Evolutionary conservation across 176 grass and related monocot species (phyloP), one percentile per base, ranked within the genome.

Genomic region (Triticum turgidum): DNA sequence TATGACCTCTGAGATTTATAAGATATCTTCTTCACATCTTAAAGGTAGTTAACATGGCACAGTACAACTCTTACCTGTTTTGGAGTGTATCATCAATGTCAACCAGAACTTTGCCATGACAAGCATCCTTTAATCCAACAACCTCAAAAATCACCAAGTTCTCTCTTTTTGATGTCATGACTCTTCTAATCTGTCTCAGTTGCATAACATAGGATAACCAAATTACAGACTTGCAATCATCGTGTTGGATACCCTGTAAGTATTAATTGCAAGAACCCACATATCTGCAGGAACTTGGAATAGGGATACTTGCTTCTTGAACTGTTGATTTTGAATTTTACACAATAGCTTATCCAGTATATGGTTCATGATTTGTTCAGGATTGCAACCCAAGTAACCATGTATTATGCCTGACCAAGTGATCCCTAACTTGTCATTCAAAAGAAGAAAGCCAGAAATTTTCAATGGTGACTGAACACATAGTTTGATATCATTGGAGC

Each of bases 31-130:
- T 11, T 86, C 29, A 69, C 78, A 82, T 86, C 6, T 89, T 61
- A 15, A 76, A 76, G 30, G 42, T 61, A 82, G 6, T 77, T 45
- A 78, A 30, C n/a, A 69, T 61, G 30, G 11, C 15, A 17, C 15
- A 65, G 30, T 18, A 71, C 38, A 82, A 86, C 68, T 70, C 4
- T 82, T 83, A 86, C 84, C 84, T 72, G 13, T 81, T 82, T 73
- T 69, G 11, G 77, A 44, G 72, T 71, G 52, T 20, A 59, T 71
- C 54, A 20, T 30, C 15, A 84, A 32, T 64, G 68, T 65, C 39
- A 5, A 76, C 71, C 39, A 76, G 38, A 84, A 84, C 39, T 76
- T 76, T 64, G 3, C 24, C 82, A 42, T 62, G 37, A 45, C 49
- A 73, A 72, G 72, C 30, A 85, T 77, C 61, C 12, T 77, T 85